Evolutionary conservation across 768 basidiomycete species (phyloP).

Genomic region (Phallus indusiatus): DNA sequence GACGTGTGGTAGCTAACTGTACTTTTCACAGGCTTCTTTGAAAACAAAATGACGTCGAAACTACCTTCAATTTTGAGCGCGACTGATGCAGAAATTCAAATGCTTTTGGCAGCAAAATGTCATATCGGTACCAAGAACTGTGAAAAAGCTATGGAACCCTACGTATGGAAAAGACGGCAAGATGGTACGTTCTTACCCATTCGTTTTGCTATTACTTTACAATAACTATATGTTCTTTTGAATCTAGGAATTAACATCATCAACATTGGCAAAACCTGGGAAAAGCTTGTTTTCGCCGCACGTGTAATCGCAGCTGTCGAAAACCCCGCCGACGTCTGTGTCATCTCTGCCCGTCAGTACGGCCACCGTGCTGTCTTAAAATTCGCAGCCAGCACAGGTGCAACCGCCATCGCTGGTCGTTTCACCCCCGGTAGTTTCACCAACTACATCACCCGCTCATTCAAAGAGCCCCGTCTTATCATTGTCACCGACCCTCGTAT

Average conservation of each 20-base stretch:
- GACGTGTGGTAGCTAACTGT: not conserved
- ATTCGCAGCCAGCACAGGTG: conserved; percentile 95
- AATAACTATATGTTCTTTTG: conserved; percentile 7
- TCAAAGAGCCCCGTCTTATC: conserved; percentile 99
- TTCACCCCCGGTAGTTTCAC: conserved; percentile 99
- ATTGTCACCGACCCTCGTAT: conserved; percentile 98
- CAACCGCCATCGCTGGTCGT: conserved; percentile 96
- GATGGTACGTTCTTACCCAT: conserved; percentile 59
- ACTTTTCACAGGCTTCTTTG: not conserved
- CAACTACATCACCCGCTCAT: conserved; percentile 99
- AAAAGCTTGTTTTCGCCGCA: conserved; percentile 96
- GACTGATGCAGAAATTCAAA: conserved; percentile 96
- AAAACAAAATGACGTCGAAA: conserved; percentile 63
- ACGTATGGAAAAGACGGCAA: conserved; percentile 92
- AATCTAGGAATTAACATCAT: conserved; percentile 83
- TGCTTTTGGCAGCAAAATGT: conserved; percentile 89
- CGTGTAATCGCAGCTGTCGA: conserved; percentile 96
- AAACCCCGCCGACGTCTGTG: conserved; percentile 96
- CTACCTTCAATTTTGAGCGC: conserved; percentile 88
- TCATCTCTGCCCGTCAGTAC: conserved; percentile 96
- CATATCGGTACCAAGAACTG: conserved; percentile 99
- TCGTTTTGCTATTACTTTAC: not conserved
- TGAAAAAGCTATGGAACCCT: conserved; percentile 98
- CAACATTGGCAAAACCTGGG: conserved; percentile 99
- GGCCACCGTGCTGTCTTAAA: conserved; percentile 99